A percentile compares a stretch with the other conserved stretches of the same genome.
Conservation (phyloP, 768 basidiomycete genomes). For the Infundibulicybe gibba region DNA sequence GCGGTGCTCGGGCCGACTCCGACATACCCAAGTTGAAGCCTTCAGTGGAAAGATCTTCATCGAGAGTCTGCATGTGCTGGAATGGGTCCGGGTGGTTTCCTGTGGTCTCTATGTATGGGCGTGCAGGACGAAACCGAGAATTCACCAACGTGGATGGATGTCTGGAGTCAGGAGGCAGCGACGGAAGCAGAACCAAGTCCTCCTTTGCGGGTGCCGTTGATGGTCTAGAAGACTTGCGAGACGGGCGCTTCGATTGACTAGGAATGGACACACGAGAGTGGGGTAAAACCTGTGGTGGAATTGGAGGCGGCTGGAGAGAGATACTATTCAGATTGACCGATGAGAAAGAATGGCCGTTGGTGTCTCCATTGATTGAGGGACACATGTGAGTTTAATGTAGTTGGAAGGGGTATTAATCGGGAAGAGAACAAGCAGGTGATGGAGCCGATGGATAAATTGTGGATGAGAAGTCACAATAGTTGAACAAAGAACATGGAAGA, state of each 20-base stretch:
- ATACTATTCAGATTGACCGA: background rate
- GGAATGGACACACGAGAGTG: conserved; percentile 1
- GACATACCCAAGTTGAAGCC: conserved; percentile 14
- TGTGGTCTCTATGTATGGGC: background rate
- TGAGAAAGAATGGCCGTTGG: background rate
- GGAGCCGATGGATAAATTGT: too few species aligned
- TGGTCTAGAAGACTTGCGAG: conserved; percentile 25
- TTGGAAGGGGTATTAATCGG: background rate
- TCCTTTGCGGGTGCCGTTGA: conserved; percentile 41
- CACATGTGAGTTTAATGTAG: too few species aligned
- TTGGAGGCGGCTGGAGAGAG: background rate
- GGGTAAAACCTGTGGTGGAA: background rate
- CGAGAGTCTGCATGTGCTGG: conserved; percentile 17
- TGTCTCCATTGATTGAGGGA: background rate
- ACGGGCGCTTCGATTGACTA: conserved; percentile 6
- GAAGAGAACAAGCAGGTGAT: background rate
- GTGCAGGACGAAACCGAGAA: background rate
- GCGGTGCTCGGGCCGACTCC: background rate
- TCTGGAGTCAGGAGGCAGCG: conserved; percentile 18
- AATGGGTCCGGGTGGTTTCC: conserved; percentile 3
- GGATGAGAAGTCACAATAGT: too few species aligned
- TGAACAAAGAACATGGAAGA: too few species aligned
- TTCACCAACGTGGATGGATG: background rate
- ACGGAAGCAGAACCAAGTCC: conserved; percentile 37
- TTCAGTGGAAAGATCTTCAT: conserved; percentile 11